Conservation (phyloP, 2,329 filamentous ascomycete species). For the Apiospora aurea region DNA sequence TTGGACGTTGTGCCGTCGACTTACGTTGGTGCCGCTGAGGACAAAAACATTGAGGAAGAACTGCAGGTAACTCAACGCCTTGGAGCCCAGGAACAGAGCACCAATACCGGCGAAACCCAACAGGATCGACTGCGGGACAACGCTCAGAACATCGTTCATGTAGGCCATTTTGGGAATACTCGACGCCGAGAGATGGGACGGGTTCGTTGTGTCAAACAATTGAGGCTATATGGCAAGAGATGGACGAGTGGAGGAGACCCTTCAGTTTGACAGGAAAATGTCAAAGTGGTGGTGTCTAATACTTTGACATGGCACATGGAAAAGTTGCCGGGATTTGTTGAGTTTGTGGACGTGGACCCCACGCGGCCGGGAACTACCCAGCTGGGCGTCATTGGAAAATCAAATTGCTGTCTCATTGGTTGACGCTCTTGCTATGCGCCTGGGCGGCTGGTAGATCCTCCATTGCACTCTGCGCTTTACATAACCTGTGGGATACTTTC, state of each 20-base stretch:
- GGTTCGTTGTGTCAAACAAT: background rate
- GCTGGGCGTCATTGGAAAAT: slow-evolving; percentile 8
- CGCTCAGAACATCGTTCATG: slow-evolving; percentile 43
- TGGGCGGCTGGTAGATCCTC: background rate
- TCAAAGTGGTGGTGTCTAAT: slow-evolving; percentile 4
- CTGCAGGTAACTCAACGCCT: slow-evolving; percentile 64
- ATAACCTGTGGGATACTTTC: too few species aligned
- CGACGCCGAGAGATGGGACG: background rate
- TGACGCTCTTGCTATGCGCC: background rate
- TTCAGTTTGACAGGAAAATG: slow-evolving; percentile 23
- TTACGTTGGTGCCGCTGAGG: slow-evolving; percentile 67
- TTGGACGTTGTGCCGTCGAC: slow-evolving; percentile 32
- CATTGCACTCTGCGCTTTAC: too few species aligned
- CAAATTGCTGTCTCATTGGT: slow-evolving; percentile 12
- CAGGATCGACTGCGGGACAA: slow-evolving; percentile 54
- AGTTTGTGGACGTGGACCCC: slow-evolving; percentile 21
- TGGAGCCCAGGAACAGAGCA: slow-evolving; percentile 62
- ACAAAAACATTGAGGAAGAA: slow-evolving; percentile 74
- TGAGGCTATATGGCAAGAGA: slow-evolving; percentile 24
- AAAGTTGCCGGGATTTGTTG: slow-evolving; percentile 24
- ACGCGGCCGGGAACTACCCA: slow-evolving; percentile 5
- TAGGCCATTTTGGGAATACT: slow-evolving; percentile 40
- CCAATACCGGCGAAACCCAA: slow-evolving; percentile 62
- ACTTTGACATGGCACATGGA: slow-evolving; percentile 10
- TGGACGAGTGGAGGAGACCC: slow-evolving; percentile 22